These are phyloP conservation scores for Histomonas meleagridis DNA, from an alignment of 208 protist genomes.

Conservation along the genomic window DNA sequence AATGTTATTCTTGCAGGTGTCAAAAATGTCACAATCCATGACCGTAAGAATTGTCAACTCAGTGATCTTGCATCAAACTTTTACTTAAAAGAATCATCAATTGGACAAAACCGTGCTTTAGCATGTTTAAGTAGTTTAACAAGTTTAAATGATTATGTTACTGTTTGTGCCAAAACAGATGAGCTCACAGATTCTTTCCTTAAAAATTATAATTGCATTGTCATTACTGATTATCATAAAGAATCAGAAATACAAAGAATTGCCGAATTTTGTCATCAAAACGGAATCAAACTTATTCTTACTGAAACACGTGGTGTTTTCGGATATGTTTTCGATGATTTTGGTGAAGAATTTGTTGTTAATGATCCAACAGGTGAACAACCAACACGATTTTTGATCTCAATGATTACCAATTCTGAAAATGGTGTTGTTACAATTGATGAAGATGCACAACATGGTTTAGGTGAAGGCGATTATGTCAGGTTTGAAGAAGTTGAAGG, in stretches of 20 bases:
- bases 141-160: slow-evolving; percentile 71
- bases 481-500: slow-evolving; percentile 65
- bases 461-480: slow-evolving; percentile 64
- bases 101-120: slow-evolving; percentile 61
- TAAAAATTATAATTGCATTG: neutral
- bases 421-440: slow-evolving; percentile 58
- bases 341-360: slow-evolving; percentile 48
- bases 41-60: slow-evolving; percentile 52
- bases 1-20: slow-evolving; percentile 72
- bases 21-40: slow-evolving; percentile 65
- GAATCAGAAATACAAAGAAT: slow-evolving; percentile 11
- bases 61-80: slow-evolving; percentile 67
- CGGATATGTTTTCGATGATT: slow-evolving; percentile 51
- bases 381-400: slow-evolving; percentile 42
- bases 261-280: slow-evolving; percentile 45
- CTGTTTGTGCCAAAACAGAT: slow-evolving; percentile 35
- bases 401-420: slow-evolving; percentile 40
- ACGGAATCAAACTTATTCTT: slow-evolving; percentile 47
- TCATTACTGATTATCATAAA: neutral
- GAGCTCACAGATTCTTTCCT: slow-evolving; percentile 25
- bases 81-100: slow-evolving; percentile 62
- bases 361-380: slow-evolving; percentile 47
- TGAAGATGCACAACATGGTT: slow-evolving; percentile 55
- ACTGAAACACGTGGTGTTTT: slow-evolving; percentile 48
- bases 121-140: slow-evolving; percentile 51